Conservation (phyloP, 768 basidiomycete species). For the Amylocystis lapponica region DNA sequence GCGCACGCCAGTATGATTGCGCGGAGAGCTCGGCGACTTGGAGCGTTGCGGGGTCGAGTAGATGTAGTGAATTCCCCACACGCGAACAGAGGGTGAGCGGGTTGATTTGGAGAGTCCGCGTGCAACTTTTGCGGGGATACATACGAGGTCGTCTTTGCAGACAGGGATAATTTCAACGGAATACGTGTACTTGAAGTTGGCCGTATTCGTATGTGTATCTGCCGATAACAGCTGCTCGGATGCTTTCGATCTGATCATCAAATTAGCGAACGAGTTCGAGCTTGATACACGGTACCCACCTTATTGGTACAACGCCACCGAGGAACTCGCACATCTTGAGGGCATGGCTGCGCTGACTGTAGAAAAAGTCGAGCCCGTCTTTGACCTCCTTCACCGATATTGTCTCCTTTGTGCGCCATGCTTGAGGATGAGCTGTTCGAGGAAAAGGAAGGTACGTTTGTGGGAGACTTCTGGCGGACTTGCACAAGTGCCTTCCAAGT, state of each 20-base stretch:
- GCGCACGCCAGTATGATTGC: slow-evolving; percentile 83
- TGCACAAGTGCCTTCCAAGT: slow-evolving; percentile 98
- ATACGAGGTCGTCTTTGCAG: slow-evolving; percentile 97
- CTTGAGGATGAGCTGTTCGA: slow-evolving; percentile 95
- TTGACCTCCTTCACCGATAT: slow-evolving; percentile 87
- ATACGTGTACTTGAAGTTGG: slow-evolving; percentile 96
- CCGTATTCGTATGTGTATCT: slow-evolving; percentile 88
- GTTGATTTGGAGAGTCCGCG: slow-evolving; percentile 81
- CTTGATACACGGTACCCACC: slow-evolving; percentile 43
- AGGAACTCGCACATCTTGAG: slow-evolving; percentile 97
- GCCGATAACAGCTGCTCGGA: slow-evolving; percentile 93
- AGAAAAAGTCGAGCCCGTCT: slow-evolving; percentile 98
- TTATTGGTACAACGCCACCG: slow-evolving; percentile 76
- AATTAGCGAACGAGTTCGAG: neutral
- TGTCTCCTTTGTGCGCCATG: slow-evolving; percentile 94
- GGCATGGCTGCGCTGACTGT: slow-evolving; percentile 83
- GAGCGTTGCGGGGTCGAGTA: slow-evolving; percentile 85
- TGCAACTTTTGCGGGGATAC: slow-evolving; percentile 79
- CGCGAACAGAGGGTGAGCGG: slow-evolving; percentile 86
- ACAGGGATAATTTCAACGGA: slow-evolving; percentile 96
- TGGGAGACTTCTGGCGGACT: slow-evolving; percentile 97
- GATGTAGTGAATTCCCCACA: slow-evolving; percentile 86
- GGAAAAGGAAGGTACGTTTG: slow-evolving; percentile 95
- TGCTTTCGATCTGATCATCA: slow-evolving; percentile 57
- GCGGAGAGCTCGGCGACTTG: slow-evolving; percentile 76